phyloP scores from a whole-genome alignment of 2,329 filamentous ascomycete genomes.

The Scedosporium aurantiacum region DNA sequence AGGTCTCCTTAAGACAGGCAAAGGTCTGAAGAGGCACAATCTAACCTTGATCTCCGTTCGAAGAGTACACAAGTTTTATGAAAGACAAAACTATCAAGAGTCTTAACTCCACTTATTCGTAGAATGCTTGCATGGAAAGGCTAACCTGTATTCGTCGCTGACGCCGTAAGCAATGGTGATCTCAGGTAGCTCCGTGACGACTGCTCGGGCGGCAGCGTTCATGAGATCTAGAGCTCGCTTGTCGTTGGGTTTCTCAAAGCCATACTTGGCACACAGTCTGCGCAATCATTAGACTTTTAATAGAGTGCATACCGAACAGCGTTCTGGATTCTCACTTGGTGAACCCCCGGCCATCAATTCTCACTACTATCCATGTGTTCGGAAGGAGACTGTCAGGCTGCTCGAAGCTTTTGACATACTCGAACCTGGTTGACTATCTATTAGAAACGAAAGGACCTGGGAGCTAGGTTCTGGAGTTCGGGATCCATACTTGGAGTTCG shows the following conservation, averaged over 20 bases:
- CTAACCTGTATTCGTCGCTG: slow-evolving; percentile 81
- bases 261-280: slow-evolving; percentile 73
- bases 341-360: slow-evolving; percentile 89
- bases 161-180: slow-evolving; percentile 83
- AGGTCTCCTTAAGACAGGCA: background rate
- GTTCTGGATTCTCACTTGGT: slow-evolving; percentile 57
- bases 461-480: background rate
- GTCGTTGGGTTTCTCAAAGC: slow-evolving; percentile 89
- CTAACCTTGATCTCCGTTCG: slow-evolving; percentile 68
- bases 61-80: slow-evolving; percentile 75
- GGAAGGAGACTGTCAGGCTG: slow-evolving; percentile 67
- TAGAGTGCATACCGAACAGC: background rate
- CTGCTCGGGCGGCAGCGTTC: slow-evolving; percentile 81
- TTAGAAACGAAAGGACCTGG: background rate
- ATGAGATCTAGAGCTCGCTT: slow-evolving; percentile 77
- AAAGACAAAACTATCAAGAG: slow-evolving; percentile 62
- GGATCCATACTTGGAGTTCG: slow-evolving; percentile 40
- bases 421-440: slow-evolving; percentile 49
- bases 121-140: background rate
- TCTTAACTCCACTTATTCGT: background rate
- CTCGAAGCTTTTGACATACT: slow-evolving; percentile 89
- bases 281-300: background rate
- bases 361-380: slow-evolving; percentile 92
- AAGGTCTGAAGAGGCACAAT: background rate
- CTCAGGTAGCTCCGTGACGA: slow-evolving; percentile 75